A percentile compares a stretch with the other conserved stretches of the same genome.
Conservation (phyloP, 2,329 filamentous ascomycete genomes). For the Biscogniauxia marginata region DNA sequence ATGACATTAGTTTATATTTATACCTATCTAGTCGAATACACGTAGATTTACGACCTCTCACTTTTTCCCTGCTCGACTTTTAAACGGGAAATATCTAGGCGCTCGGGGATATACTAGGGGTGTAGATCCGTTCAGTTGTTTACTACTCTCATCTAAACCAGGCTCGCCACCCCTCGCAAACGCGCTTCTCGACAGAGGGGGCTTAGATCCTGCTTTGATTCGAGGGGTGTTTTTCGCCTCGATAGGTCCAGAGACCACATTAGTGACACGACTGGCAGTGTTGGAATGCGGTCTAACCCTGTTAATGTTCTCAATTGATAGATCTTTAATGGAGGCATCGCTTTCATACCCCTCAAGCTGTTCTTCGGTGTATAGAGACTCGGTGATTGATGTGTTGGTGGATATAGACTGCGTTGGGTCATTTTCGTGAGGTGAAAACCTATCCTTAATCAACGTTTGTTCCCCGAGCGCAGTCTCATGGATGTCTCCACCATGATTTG, state of each 20-base stretch:
- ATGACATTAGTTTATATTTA: too few species aligned
- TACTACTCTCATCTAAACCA: constrained; percentile 1
- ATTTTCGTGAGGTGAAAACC: not conserved
- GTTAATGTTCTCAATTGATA: constrained; percentile 1
- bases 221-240: constrained; percentile 16
- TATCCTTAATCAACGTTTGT: not conserved
- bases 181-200: constrained; percentile 27
- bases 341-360: constrained; percentile 8
- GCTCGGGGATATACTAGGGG: constrained; percentile 1
- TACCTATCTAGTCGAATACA: too few species aligned
- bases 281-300: not conserved
- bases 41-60: not conserved
- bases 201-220: constrained; percentile 24
- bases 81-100: constrained; percentile 21
- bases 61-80: constrained; percentile 1
- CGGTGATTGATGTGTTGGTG: not conserved
- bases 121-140: not conserved
- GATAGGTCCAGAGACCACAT: not conserved
- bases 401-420: not conserved
- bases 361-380: constrained; percentile 10
- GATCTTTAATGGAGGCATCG: constrained; percentile 2
- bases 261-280: not conserved
- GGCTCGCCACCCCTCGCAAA: constrained; percentile 13
- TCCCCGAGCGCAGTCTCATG: too few species aligned
- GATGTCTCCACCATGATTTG: not conserved